A percentile compares a stretch with the other conserved stretches of the same genome.
phyloP scores from a whole-genome alignment of 176 grass and related monocot genomes.

The Chrysopogon serrulatus region DNA sequence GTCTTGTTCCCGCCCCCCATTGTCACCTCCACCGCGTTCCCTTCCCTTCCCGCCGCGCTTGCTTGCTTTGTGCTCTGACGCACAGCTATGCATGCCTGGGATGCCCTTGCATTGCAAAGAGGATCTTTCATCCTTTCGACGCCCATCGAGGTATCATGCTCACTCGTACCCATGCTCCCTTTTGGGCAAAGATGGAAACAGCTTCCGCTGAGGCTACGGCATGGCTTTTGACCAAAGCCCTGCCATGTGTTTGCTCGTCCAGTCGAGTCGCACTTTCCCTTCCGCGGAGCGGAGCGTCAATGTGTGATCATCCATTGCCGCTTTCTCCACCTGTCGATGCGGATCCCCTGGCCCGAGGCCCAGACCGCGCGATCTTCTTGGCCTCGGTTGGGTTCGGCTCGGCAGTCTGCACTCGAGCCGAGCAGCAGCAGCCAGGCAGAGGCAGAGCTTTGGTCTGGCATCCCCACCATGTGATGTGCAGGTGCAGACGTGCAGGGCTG shows the following conservation, averaged over 20 bases:
- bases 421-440: not conserved
- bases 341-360: not conserved
- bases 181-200: constrained; percentile 46
- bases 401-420: not conserved
- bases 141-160: constrained; percentile 10
- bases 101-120: constrained; percentile 20
- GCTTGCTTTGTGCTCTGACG: not conserved
- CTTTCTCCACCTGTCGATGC: constrained; percentile 21
- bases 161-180: not conserved
- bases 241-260: not conserved
- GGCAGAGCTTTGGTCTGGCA: not conserved
- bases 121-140: constrained; percentile 36
- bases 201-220: not conserved
- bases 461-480: not conserved
- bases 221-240: constrained; percentile 48
- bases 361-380: not conserved
- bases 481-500: too few species aligned
- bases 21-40: not conserved
- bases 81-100: not conserved
- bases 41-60: not conserved
- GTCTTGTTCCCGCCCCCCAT: not conserved
- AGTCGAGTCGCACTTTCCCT: too few species aligned
- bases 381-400: not conserved
- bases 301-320: too few species aligned
- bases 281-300: too few species aligned